phyloP scores from a whole-genome alignment of 2,329 filamentous ascomycete species.

The Sphaceloma murrayae region DNA sequence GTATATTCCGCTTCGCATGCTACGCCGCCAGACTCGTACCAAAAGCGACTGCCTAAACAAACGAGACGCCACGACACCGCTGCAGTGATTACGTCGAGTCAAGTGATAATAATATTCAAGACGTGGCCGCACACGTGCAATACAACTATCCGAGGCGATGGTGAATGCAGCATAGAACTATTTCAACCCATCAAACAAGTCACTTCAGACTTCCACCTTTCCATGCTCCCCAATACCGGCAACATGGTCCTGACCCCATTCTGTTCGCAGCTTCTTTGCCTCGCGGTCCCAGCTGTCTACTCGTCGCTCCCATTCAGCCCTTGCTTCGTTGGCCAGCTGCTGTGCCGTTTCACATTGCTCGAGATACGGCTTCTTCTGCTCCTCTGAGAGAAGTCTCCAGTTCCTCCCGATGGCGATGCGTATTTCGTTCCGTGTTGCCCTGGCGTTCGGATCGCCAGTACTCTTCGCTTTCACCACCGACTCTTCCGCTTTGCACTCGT shows the following conservation, averaged over 20 bases:
- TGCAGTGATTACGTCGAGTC: too few species aligned
- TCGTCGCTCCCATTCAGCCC: constrained; percentile 52
- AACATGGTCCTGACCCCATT: constrained; percentile 21
- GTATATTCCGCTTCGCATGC: too few species aligned
- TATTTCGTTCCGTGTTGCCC: constrained; percentile 61
- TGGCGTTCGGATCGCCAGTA: constrained; percentile 58
- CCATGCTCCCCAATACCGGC: constrained; percentile 7
- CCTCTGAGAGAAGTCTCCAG: constrained; percentile 70
- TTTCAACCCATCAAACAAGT: too few species aligned
- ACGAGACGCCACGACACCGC: too few species aligned
- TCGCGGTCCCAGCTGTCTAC: constrained; percentile 62
- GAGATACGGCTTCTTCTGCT: constrained; percentile 67
- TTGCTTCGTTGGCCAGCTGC: constrained; percentile 48
- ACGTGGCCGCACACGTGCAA: too few species aligned
- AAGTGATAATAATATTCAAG: too few species aligned
- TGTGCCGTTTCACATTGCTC: constrained; percentile 65
- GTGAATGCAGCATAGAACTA: too few species aligned
- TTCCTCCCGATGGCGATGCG: constrained; percentile 77
- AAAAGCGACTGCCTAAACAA: too few species aligned
- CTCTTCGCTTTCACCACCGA: constrained; percentile 56
- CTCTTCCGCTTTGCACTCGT: constrained; percentile 53
- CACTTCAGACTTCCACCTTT: neutral
- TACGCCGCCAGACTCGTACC: too few species aligned
- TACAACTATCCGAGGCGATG: neutral
- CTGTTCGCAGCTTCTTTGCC: constrained; percentile 41